phyloP scores from a whole-genome alignment of 495 filamentous ascomycete species.

The Bacidia gigantensis region DNA sequence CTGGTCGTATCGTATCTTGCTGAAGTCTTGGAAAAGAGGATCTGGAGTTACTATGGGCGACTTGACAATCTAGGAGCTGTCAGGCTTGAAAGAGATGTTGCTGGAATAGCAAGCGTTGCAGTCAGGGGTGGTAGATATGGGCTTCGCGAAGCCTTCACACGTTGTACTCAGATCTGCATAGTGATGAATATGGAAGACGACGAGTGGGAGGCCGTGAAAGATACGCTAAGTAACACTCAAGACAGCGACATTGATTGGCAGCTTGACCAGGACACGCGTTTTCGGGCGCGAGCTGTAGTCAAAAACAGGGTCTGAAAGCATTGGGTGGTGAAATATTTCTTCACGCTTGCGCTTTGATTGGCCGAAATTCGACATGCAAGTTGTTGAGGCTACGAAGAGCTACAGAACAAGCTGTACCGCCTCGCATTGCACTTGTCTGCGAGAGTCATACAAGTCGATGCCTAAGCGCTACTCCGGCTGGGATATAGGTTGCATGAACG shows the following conservation, averaged over 20 bases:
- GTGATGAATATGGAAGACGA: constrained; percentile 96
- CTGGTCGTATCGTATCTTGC: constrained; percentile 60
- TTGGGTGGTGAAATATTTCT: background rate
- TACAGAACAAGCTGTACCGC: too few species aligned
- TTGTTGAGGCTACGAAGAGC: too few species aligned
- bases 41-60: constrained; percentile 71
- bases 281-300: constrained; percentile 42
- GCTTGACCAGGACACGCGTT: constrained; percentile 48
- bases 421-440: too few species aligned
- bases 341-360: background rate
- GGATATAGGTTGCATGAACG: too few species aligned
- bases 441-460: too few species aligned
- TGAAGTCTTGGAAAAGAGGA: constrained; percentile 72
- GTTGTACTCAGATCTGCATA: constrained; percentile 71
- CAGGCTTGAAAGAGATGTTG: constrained; percentile 76
- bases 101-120: constrained; percentile 62
- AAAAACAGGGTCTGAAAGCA: background rate
- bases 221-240: constrained; percentile 24
- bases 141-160: constrained; percentile 65
- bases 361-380: too few species aligned
- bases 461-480: too few species aligned
- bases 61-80: constrained; percentile 75
- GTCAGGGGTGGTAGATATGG: constrained; percentile 64
- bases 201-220: constrained; percentile 73
- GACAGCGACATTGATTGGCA: constrained; percentile 34